Base-by-base conservation (phyloP, 1,139 yeast genomes). In the Scheffersomyces segobiensis region DNA sequence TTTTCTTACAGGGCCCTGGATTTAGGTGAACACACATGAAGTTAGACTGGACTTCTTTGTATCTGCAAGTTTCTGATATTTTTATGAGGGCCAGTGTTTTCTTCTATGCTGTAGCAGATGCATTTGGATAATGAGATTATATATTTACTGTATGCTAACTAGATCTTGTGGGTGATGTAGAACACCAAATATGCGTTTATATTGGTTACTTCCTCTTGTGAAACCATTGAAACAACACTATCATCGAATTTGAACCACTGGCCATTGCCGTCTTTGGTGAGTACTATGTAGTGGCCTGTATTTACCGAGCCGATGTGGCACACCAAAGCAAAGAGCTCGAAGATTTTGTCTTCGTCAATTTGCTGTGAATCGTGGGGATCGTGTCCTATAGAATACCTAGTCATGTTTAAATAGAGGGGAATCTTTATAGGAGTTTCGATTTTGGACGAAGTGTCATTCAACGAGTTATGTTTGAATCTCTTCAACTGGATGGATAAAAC, bases 221-320 rank as follows among this genome's bases (percentile, higher is more conserved):
- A 71, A 19, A 92, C 82, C 57, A 85, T 72, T 1, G 93, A 85
- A n/a, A 95, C 90, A 67, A 88, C 86, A 26, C 96, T 87, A 74
- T 95, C 99, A 70, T 95, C 97, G 71, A 93, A 93, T 71, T 86
- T 88, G 69, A 89, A 89, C 99, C 99, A 95, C 67, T 82, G 76
- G 19, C 93, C 93, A 53, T 84, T 83, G 20, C 85, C 79, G 62
- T 83, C 85, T 70, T 93, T 93, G 62, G 91, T 83, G 65, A 88
- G 83, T 22, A 96, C 90, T 19, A 93, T 84, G 71, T 95, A 95
- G 73, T 95, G 99, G 14, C 99, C 99, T 1, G 98, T 95, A 69
- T 92, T 91, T 5, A 93, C 96, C 26, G 95, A 87, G 0, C 99
- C 99, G 53, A 87, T 87, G 71, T 95, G 99, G 67, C 93, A 87